Evolutionary conservation across 2,329 filamentous ascomycete species (phyloP), one percentile per base, ranked within the genome.

Genomic region (Setomelanomma holmii): DNA sequence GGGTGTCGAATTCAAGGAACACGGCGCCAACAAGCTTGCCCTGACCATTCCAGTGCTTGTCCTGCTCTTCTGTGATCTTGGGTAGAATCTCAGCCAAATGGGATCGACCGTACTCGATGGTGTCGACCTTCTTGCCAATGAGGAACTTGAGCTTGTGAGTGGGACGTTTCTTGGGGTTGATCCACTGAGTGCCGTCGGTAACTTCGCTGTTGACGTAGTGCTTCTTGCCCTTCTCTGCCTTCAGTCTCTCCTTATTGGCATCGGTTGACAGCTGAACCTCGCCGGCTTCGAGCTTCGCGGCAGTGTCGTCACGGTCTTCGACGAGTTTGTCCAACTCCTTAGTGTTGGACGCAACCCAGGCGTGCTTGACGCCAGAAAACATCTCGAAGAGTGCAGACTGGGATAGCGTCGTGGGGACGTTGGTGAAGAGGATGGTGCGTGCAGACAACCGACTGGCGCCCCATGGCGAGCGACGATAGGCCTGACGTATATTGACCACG

Each of bases 1-100:
- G 93, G 4, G 82, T 86, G 53, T 85, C 82, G 67, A 97, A 99
- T 69, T 96, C 90, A 53, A 98, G 85, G 68, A 99, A 98, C 5
- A 95, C 89, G 16, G 90, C 88, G 1, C 88, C 85, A 5, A 91
- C 79, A 46, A 88, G 84, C 45, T 86, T 83, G 40, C 83, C 85
- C 34, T 89, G 82, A 45, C 89, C 88, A 12, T 82, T 80, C 48
- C 82, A 84, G 68, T 91, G 89, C 49, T 83, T 80, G 45, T 80
- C 82, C 72, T 95, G 91, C 38, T 86, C 82, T 17, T 82, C 77
- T 36, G 88, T 82, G 36, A 91, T 87, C 57, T 88, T 83, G 4
- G 90, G 89, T 39, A 88, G 86, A 34, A 96, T 81, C 40, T 88
- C 86, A 43, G 87, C 84, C 42, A 97, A 83, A 68, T 91, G 87